Base-by-base conservation (phyloP, 768 basidiomycete species). In the Kwoniella mangroviensis region DNA sequence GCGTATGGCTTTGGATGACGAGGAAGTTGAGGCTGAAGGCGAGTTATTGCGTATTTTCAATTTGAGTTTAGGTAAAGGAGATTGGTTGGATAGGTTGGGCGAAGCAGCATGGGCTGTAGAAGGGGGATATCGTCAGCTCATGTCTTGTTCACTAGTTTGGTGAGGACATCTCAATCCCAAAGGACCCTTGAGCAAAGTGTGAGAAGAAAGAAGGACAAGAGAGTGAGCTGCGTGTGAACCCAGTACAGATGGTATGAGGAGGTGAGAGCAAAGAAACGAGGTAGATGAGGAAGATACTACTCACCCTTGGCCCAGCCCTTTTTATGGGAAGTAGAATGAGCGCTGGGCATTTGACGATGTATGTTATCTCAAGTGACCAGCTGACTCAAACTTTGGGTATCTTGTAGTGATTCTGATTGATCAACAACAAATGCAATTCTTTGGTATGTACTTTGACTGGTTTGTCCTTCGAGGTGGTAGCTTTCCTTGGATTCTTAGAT, bases 21-120 rank as follows among this genome's bases (percentile, higher is more conserved):
- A 61, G 45, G 52, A 58, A 54, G 68, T 57, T 28, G 73, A 49
- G 42, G 62, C 34, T 21, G 62, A 59, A 40, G 70, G 70, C 2
- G 72, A 52, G 34, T 41, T 52, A n/a, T 60, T 43, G 26, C 72
- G 67, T 21, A 77, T 28, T 41, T 72, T 73, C 19, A 77, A 53
- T 58, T 73, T 75, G 28, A 77, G 60, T 51, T 72, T 66, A 13
- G 76, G 71, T 43, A 75, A 26, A 41, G 69, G 22, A 17, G 69
- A 15, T 58, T 59, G 55, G 40, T 34, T 15, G 68, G 72, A 58
- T 51, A 65, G 55, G 51, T 53, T 70, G 61, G 67, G 67, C 41
- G 60, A 68, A 40, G 67, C 52, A 41, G 41, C 42, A 41, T 53
- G 45, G 19, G 52, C 51, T 60, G 41, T 6, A 34, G 6, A 15